Evolutionary conservation across 805 yeast species (phyloP).

Genomic region (Ogataea glucozyma): DNA sequence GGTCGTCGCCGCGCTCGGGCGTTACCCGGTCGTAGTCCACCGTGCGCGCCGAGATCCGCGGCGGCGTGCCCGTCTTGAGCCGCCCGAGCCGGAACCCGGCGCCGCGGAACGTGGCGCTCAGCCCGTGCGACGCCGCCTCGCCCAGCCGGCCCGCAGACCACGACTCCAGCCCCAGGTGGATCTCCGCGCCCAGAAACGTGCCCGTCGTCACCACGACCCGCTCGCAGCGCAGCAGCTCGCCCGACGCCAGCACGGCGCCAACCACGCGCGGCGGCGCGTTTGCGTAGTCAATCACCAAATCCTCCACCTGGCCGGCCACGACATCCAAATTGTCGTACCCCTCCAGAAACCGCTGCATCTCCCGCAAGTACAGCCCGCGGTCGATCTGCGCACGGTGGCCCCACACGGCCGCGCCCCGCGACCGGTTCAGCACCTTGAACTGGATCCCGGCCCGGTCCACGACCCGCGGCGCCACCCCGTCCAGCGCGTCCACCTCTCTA

Average conservation of each 20-base stretch:
- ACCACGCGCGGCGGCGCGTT: too few species aligned
- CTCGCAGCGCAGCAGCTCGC: conserved; percentile 56
- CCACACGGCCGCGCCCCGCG: conserved; percentile 96
- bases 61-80: conserved; percentile 96
- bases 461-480: conserved; percentile 84
- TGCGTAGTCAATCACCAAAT: conserved; percentile 73
- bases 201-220: conserved; percentile 92
- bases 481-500: conserved; percentile 93
- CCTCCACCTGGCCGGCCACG: conserved; percentile 78
- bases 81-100: conserved; percentile 87
- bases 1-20: conserved; percentile 77
- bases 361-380: conserved; percentile 68
- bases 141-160: conserved; percentile 94
- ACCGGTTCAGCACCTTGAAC: conserved; percentile 79
- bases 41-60: conserved; percentile 71
- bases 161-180: conserved; percentile 80
- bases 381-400: conserved; percentile 98
- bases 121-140: conserved; percentile 87
- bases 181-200: conserved; percentile 91
- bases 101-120: conserved; percentile 71
- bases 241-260: conserved; percentile 79
- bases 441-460: conserved; percentile 94
- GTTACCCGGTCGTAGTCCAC: conserved; percentile 66
- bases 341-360: conserved; percentile 72
- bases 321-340: conserved; percentile 59